Percentiles rank a stretch among this genome's conserved stretches.
Evolutionary conservation across 306 rosid species (phyloP).

Genomic region (Citrullus colocynthis): DNA sequence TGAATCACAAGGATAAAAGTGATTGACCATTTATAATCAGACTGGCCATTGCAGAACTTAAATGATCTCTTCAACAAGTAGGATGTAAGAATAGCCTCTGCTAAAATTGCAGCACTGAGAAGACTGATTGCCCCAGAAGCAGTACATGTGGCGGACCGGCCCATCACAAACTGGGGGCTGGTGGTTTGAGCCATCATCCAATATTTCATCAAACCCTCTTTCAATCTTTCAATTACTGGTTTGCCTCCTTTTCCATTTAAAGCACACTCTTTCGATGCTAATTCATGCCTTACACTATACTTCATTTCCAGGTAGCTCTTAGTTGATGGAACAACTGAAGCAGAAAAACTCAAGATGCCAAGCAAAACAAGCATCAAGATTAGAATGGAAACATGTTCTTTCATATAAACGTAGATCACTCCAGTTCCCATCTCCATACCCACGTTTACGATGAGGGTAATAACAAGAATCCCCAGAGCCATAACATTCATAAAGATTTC

Average conservation of each 20-base stretch:
- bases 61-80: conserved; percentile 43
- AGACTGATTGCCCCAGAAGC: conserved; percentile 83
- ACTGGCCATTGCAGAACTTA: conserved; percentile 47
- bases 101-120: conserved; percentile 40
- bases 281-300: conserved; percentile 23
- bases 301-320: conserved; percentile 42
- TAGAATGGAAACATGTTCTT: conserved; percentile 43
- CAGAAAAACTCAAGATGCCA: conserved; percentile 36
- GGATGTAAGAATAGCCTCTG: conserved; percentile 47
- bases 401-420: conserved; percentile 60
- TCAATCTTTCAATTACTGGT: conserved; percentile 12
- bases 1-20: conserved; percentile 50
- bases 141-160: conserved; percentile 69
- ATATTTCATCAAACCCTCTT: conserved; percentile 30
- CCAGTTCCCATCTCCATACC: conserved; percentile 76
- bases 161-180: conserved; percentile 79
- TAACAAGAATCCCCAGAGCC: conserved; percentile 63
- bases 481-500: conserved; percentile 52
- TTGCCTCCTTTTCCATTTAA: neutral
- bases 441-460: conserved; percentile 59
- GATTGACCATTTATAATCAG: conserved; percentile 73
- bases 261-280: conserved; percentile 27
- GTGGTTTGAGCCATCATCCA: conserved; percentile 90
- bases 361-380: conserved; percentile 61
- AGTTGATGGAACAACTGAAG: conserved; percentile 39